These are phyloP conservation scores for Cyclanthera cordifolia DNA, from an alignment of 306 rosid species.

Conservation along the genomic window DNA sequence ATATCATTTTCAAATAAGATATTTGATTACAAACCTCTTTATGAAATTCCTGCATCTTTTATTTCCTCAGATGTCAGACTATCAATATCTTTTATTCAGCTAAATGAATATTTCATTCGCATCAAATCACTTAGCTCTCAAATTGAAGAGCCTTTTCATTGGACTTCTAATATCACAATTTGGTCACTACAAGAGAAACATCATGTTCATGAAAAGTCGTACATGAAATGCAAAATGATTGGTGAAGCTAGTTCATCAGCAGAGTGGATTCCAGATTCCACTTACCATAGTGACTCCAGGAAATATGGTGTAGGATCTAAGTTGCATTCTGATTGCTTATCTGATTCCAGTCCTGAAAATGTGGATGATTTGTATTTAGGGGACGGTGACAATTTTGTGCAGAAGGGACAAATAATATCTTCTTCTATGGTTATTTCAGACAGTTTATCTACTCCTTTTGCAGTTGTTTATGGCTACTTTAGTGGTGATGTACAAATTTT, in stretches of 20 bases:
- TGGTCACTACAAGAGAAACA: slow-evolving; percentile 39
- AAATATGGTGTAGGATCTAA: slow-evolving; percentile 19
- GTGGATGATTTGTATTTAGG: slow-evolving; percentile 12
- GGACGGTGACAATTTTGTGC: slow-evolving; percentile 20
- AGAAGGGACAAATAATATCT: slow-evolving; percentile 37
- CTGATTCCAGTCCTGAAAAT: slow-evolving; percentile 25
- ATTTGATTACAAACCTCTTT: slow-evolving; percentile 42
- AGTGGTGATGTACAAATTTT: slow-evolving; percentile 71
- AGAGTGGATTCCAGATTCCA: slow-evolving; percentile 37
- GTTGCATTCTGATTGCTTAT: slow-evolving; percentile 18
- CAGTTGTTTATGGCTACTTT: slow-evolving; percentile 63
- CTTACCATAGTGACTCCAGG: slow-evolving; percentile 19
- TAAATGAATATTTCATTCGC: slow-evolving; percentile 38
- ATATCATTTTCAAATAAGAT: slow-evolving; percentile 38
- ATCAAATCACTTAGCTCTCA: slow-evolving; percentile 50
- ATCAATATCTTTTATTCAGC: slow-evolving; percentile 38
- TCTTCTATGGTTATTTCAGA: slow-evolving; percentile 71
- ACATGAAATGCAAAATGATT: slow-evolving; percentile 35
- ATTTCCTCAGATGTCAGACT: slow-evolving; percentile 31
- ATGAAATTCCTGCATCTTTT: slow-evolving; percentile 53
- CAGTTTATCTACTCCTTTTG: slow-evolving; percentile 45
- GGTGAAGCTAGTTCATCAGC: slow-evolving; percentile 34
- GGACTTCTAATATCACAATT: slow-evolving; percentile 56
- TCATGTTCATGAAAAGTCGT: slow-evolving; percentile 27
- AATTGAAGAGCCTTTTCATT: slow-evolving; percentile 51